A percentile compares a stretch with the other conserved stretches of the same genome.
phyloP scores from a whole-genome alignment of 2,329 filamentous ascomycete genomes.

The Pyrenochaeta sp. region DNA sequence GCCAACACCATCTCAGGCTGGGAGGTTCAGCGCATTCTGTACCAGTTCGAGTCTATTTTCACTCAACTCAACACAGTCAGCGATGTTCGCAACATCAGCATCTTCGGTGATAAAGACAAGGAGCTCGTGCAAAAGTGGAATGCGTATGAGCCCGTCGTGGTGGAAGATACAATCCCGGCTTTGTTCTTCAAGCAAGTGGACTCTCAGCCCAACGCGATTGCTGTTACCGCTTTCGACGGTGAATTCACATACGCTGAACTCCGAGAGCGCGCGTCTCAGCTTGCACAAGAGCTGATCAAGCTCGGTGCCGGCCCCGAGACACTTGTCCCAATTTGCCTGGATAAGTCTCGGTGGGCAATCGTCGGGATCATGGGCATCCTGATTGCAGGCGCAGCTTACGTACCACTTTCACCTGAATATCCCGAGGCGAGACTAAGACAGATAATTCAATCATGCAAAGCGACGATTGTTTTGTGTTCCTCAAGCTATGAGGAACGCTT shows the following conservation, averaged over 20 bases:
- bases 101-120: conserved; percentile 37
- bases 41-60: conserved; percentile 38
- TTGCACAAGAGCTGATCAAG: conserved; percentile 38
- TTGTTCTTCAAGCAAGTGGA: conserved; percentile 31
- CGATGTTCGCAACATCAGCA: conserved; percentile 28
- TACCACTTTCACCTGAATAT: conserved; percentile 38
- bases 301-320: conserved; percentile 43
- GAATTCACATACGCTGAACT: conserved; percentile 40
- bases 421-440: conserved; percentile 34
- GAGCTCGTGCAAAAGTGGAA: conserved; percentile 36
- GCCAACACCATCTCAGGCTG: conserved; percentile 35
- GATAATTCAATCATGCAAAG: conserved; percentile 37
- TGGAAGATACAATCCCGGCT: conserved; percentile 36
- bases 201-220: conserved; percentile 24
- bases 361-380: conserved; percentile 47
- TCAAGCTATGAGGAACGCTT: conserved; percentile 30
- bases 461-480: conserved; percentile 38
- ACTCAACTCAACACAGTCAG: conserved; percentile 31
- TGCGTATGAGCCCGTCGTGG: conserved; percentile 18
- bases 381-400: conserved; percentile 44
- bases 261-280: conserved; percentile 22
- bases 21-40: conserved; percentile 38
- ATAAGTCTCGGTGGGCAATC: conserved; percentile 48
- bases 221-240: conserved; percentile 40
- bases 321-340: conserved; percentile 45